Evolutionary conservation across 345 rosid species (phyloP), one percentile per base, ranked within the genome.

Genomic region (Kandelia obovata): DNA sequence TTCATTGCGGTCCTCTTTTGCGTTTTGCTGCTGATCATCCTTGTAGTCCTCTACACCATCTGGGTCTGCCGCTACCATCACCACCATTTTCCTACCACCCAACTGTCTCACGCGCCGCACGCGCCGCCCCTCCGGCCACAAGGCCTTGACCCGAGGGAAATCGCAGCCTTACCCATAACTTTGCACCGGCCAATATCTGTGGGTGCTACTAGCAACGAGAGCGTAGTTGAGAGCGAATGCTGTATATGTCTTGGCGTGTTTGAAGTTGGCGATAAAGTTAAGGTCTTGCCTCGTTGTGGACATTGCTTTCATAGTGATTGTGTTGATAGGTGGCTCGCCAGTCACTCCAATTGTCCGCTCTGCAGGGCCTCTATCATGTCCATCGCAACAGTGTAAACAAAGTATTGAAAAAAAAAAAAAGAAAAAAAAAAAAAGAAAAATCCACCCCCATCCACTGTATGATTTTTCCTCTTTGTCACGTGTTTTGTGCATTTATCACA

Each of bases 211-310:
- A 21, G 15, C 2, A 37, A 31, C 30, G 56, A 37, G 20, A 68
- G 26, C 6, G 53, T 27, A n/a, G 66, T 31, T 0, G 71, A 19
- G 19, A 35, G 9, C 7, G 92, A 89, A 60, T 88, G 98, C 53
- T 88, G 83, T 47, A 88, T 92, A 67, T 92, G 96, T 56, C 82
- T 90, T 0, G 89, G 91, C 31, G 80, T 58, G 27, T 78, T 90
- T 10, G 89, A 81, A 21, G 95, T 87, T n/a, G 95, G 89, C 1
- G 92, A 88, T 58, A 88, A 83, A 58, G 81, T 90, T 75, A 88
- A 88, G 77, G 77, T 83, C 25, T 80, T 92, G 71, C 91, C 98
- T 2, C 34, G 27, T 5, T 92, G 98, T 69, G 57, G 70, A 11
- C 98, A 89, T 68, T 70, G 71, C 23, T 92, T 82, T 69, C 98